These are phyloP conservation scores for Lactifluus volemus DNA, from an alignment of 768 basidiomycete species.

Conservation along the genomic window DNA sequence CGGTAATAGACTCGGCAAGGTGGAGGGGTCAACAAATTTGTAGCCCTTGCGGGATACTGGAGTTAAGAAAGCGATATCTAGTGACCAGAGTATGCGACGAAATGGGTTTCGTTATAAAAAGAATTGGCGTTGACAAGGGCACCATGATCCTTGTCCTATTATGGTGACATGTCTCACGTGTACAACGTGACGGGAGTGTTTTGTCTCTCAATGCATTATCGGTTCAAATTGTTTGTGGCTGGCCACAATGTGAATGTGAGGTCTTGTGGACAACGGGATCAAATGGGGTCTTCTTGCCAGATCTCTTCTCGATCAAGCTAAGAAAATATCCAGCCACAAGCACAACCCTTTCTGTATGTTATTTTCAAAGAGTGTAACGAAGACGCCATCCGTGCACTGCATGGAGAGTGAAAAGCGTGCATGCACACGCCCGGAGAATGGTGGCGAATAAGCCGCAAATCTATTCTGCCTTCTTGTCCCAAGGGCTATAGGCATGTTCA, in stretches of 20 bases:
- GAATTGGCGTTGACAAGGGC: neutral
- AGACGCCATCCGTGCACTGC: neutral
- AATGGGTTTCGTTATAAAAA: neutral
- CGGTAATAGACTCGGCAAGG: conserved; percentile 40
- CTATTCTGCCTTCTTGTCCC: conserved; percentile 21
- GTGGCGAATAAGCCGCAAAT: neutral
- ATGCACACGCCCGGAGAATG: neutral
- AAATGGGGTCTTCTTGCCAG: too few species aligned
- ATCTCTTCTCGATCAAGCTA: neutral
- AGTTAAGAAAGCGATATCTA: neutral
- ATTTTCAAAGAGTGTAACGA: neutral
- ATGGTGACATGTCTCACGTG: neutral
- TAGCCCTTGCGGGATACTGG: conserved; percentile 27
- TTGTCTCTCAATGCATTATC: neutral
- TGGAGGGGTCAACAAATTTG: conserved; percentile 42
- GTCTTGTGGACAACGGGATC: neutral
- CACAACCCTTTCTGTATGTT: neutral
- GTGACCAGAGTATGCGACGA: neutral
- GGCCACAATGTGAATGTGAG: neutral
- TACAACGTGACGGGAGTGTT: neutral
- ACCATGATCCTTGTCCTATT: too few species aligned
- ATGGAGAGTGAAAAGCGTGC: neutral
- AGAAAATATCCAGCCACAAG: neutral
- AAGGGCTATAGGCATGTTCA: conserved; percentile 63
- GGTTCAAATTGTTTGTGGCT: neutral